A percentile compares a stretch with the other conserved stretches of the same genome.
Evolutionary conservation across 306 rosid species (phyloP).

Genomic region (Neltuma alba): DNA sequence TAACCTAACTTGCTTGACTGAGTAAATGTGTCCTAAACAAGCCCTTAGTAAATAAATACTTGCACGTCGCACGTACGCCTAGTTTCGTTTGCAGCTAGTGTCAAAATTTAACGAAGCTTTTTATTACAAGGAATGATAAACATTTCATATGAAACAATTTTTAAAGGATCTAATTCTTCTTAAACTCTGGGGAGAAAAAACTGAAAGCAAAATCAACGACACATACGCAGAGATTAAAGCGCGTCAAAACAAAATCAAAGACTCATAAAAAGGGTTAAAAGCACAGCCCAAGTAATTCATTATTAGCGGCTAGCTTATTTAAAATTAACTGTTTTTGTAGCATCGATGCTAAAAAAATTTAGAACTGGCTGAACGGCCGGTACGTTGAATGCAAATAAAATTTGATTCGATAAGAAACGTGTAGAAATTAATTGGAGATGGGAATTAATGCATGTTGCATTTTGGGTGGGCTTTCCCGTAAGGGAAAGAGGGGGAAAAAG

Average conservation of each 20-base stretch:
- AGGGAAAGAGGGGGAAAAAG: not conserved
- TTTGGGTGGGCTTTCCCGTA: not conserved
- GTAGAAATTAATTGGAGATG: not conserved
- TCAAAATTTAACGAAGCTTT: not conserved
- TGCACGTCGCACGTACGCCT: not conserved
- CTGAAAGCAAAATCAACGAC: too few relatives aligned
- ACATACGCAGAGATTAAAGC: not conserved
- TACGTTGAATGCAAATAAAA: not conserved
- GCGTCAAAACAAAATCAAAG: not conserved
- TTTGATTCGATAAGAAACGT: not conserved
- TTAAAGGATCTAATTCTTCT: not conserved
- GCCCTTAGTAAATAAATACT: not conserved
- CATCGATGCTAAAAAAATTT: not conserved
- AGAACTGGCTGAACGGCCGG: not conserved
- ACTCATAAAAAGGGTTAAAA: not conserved
- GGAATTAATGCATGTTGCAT: not conserved
- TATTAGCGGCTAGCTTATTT: not conserved
- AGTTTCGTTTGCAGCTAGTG: not conserved
- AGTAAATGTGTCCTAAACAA: not conserved
- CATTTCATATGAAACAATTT: not conserved
- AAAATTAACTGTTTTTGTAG: not conserved
- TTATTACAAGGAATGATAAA: not conserved
- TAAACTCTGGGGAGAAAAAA: too few relatives aligned
- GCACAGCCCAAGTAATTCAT: not conserved
- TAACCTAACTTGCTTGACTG: not conserved